A percentile compares a stretch with the other conserved stretches of the same genome.
Conservation (phyloP, 2,329 filamentous ascomycete genomes). For the Fusarium coicis region DNA sequence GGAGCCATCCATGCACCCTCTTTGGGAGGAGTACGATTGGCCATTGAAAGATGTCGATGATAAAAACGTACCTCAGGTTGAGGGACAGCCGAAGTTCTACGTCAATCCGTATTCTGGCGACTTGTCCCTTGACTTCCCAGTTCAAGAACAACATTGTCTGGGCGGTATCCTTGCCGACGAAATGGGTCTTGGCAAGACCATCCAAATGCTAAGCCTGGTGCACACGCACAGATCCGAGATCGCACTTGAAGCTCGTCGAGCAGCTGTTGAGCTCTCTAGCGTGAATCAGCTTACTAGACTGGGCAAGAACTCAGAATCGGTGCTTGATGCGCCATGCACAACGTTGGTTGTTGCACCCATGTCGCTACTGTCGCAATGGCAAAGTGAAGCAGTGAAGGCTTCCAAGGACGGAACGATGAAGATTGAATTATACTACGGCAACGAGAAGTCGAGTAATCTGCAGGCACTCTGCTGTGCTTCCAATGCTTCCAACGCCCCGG, state of each 20-base stretch:
- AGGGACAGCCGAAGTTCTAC: conserved; percentile 81
- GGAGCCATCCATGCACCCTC: conserved; percentile 89
- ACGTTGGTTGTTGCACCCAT: conserved; percentile 97
- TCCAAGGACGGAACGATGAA: conserved; percentile 86
- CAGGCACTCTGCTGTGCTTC: conserved; percentile 80
- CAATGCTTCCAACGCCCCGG: conserved; percentile 81
- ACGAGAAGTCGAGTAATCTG: conserved; percentile 82
- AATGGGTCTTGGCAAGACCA: conserved; percentile 98
- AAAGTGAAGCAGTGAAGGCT: conserved; percentile 92
- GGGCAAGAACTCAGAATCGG: conserved; percentile 63
- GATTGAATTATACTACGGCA: conserved; percentile 90
- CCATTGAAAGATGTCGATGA: conserved; percentile 89
- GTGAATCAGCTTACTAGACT: conserved; percentile 72
- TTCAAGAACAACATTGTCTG: conserved; percentile 92
- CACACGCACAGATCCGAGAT: conserved; percentile 80
- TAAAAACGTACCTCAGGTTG: conserved; percentile 73
- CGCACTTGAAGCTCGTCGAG: conserved; percentile 52
- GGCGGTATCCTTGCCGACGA: conserved; percentile 95
- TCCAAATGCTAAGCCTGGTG: conserved; percentile 95
- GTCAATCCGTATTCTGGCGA: conserved; percentile 98
- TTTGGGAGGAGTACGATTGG: conserved; percentile 98
- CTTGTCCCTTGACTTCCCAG: conserved; percentile 88
- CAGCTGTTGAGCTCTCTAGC: conserved; percentile 49
- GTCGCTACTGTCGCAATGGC: conserved; percentile 96
- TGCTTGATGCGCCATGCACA: conserved; percentile 82